Base-by-base conservation (phyloP, 2,329 filamentous ascomycete genomes). In the Trichoderma atroviride region DNA sequence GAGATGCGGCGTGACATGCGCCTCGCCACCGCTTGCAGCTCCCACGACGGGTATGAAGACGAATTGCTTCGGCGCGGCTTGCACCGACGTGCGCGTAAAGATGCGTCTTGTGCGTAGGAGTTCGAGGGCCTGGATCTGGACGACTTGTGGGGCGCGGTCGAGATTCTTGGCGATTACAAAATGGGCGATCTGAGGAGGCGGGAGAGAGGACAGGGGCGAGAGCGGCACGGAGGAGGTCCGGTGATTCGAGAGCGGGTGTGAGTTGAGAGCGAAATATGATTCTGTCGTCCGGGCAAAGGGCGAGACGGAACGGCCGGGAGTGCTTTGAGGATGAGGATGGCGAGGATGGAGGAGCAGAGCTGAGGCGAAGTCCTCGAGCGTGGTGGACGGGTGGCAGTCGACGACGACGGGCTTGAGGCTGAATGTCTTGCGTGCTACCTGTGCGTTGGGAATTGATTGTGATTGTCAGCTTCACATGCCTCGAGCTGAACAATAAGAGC, bases 91-190 rank as follows among this genome's bases (percentile, higher is more conserved):
- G 71, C 89, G 88, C 3, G 91, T 94, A 75, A 91, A 92, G 75
- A 97, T 89, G 71, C 92, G 89, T 70, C 88, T 90, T 0, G 91
- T 92, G 65, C 92, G 90, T 68, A 98, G 88, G 11, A 98, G 87
- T 86, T 97, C 83, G 31, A 89, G 80, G 2, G 82, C 91, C 78
- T 97, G 94, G 56, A 96, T 90, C 80, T 99, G 96, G 13, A 98
- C 89, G 66, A 88, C 86, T 43, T 88, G 85, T n/a, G 87, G 86
- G 0, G 93, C 91, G 63, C 83, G 82, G 77, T 97, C 89, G 64
- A 98, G 87, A 76, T 96, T 89, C 73, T 89, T 91, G 2, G 92
- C 92, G 64, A 99, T 86, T 27, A 98, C 84, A 13, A 97, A 85
- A 79, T 97, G 94, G 72, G 93, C 91, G 72, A 97, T 92, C 65